Evolutionary conservation across 73 alveolate genomes (phyloP).

Genomic region (Paramecium sexaurelia): DNA sequence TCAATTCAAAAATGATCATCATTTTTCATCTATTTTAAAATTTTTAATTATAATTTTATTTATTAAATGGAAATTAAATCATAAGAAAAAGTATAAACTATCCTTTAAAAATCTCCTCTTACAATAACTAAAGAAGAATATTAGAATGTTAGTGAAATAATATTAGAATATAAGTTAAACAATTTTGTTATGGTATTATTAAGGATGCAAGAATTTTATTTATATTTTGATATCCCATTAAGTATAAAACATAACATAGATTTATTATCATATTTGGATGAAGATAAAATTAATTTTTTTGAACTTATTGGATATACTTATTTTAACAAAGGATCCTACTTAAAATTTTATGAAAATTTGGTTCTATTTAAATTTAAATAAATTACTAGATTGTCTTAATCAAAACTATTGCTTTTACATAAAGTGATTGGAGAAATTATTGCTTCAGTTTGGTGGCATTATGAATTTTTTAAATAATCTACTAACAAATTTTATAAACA

Average conservation of each 20-base stretch:
- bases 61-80: neutral
- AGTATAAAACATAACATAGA: neutral
- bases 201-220: neutral
- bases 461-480: neutral
- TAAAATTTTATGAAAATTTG: neutral
- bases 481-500: neutral
- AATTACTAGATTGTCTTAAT: neutral
- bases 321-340: neutral
- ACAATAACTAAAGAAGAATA: neutral
- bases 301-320: neutral
- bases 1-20: neutral
- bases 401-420: neutral
- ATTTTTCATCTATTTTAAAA: neutral
- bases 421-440: neutral
- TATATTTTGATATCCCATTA: neutral
- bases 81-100: neutral
- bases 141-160: neutral
- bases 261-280: neutral
- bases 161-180: neutral
- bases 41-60: neutral
- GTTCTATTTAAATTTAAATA: neutral
- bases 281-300: neutral
- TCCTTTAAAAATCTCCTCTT: neutral
- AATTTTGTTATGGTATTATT: neutral
- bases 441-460: neutral